phyloP scores from a whole-genome alignment of 2,329 filamentous ascomycete species.

The Alternaria longipes region DNA sequence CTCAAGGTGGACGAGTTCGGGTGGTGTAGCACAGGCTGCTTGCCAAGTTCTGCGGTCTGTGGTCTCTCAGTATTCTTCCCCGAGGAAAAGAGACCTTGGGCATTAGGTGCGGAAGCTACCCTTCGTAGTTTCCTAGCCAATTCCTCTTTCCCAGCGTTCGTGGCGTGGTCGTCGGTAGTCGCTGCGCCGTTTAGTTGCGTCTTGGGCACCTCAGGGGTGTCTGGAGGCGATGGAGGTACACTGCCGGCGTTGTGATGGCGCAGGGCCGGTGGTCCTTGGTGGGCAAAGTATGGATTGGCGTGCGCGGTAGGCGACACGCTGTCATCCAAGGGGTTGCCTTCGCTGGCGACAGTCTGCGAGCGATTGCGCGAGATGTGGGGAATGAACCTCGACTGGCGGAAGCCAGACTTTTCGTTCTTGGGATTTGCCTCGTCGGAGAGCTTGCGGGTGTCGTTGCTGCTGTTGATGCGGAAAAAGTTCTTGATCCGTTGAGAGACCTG shows the following conservation, averaged over 20 bases:
- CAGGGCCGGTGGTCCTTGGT: slow-evolving; percentile 91
- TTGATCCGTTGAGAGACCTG: slow-evolving; percentile 72
- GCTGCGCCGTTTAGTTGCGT: slow-evolving; percentile 73
- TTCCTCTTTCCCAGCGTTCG: slow-evolving; percentile 88
- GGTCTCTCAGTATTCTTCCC: slow-evolving; percentile 67
- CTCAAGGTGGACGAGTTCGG: slow-evolving; percentile 63
- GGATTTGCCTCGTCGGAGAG: slow-evolving; percentile 53
- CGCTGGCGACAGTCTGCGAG: slow-evolving; percentile 89
- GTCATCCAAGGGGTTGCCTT: slow-evolving; percentile 90
- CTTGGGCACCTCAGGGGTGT: slow-evolving; percentile 75
- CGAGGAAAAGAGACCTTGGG: slow-evolving; percentile 83
- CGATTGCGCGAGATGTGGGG: slow-evolving; percentile 86
- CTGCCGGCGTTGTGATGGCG: slow-evolving; percentile 95
- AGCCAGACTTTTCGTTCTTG: slow-evolving; percentile 72
- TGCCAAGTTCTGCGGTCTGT: slow-evolving; percentile 84
- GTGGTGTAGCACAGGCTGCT: slow-evolving; percentile 75
- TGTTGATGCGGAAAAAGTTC: slow-evolving; percentile 75
- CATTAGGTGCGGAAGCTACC: slow-evolving; percentile 96
- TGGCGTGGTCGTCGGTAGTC: slow-evolving; percentile 70
- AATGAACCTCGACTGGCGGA: slow-evolving; percentile 88
- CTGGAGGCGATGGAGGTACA: slow-evolving; percentile 89
- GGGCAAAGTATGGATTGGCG: slow-evolving; percentile 96
- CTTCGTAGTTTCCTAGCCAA: slow-evolving; percentile 89
- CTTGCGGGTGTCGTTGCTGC: slow-evolving; percentile 57
- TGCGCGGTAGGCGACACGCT: slow-evolving; percentile 88